Conservation (phyloP, 176 grass and related monocot genomes). For the barley (Hordeum vulgare) region MorexV3_pseudomolecules_assembly NC_058522.1:545134649-545135148, state of each 20-base stretch:
- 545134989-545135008: conserved; percentile 31
- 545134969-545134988: neutral
- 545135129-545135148: conserved; percentile 63
- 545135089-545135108: conserved; percentile 38
- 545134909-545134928: neutral
- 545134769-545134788: neutral
- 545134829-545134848: neutral
- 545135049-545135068: conserved; percentile 54
- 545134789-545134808: neutral
- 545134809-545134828: neutral
- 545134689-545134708: conserved; percentile 28
- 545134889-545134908: neutral
- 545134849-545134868: neutral
- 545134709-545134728: conserved; percentile 62
- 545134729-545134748: neutral
- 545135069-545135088: conserved; percentile 37
- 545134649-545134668: neutral
- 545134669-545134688: neutral
- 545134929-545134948: neutral
- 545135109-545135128: conserved; percentile 51
- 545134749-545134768: neutral
- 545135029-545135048: conserved; percentile 24
- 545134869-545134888: conserved; percentile 9
- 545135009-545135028: conserved; percentile 59
- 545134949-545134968: neutral